Evolutionary conservation across 2,329 filamentous ascomycete species (phyloP).

Genomic region (Calonectria montana): DNA sequence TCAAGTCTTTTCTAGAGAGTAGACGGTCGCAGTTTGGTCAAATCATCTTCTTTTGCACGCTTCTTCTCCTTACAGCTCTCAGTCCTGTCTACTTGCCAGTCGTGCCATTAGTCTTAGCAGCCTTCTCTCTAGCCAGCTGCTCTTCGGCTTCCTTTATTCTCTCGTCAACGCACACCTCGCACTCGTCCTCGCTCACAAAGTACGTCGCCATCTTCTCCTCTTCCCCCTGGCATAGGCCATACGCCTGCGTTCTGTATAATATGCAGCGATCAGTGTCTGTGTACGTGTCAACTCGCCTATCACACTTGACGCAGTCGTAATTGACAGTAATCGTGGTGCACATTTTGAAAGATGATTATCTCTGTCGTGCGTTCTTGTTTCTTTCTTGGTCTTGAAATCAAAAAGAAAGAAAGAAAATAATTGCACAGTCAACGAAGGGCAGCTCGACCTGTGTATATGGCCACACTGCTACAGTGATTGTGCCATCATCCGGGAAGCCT

Average conservation of each 20-base stretch:
- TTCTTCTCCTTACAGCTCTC: background rate
- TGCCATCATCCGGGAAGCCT: too few species aligned
- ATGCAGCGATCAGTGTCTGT: conserved; percentile 11
- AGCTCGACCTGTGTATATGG: background rate
- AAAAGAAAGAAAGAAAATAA: too few species aligned
- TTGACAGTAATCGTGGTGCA: background rate
- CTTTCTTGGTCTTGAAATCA: background rate
- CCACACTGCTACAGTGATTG: background rate
- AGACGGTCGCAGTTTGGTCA: too few species aligned
- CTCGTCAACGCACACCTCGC: conserved; percentile 26
- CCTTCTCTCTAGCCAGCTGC: background rate
- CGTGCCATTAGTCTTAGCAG: background rate
- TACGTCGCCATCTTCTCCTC: conserved; percentile 5
- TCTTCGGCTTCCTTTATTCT: conserved; percentile 13
- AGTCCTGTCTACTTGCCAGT: background rate
- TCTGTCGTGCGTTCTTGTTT: background rate
- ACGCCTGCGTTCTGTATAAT: background rate
- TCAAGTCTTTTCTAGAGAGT: too few species aligned
- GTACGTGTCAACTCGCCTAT: background rate
- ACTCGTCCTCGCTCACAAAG: conserved; percentile 26
- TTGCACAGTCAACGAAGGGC: background rate
- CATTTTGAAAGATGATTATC: background rate
- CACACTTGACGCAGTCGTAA: conserved; percentile 1
- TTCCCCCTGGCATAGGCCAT: conserved; percentile 10
- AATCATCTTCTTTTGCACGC: too few species aligned